A percentile compares a stretch with the other conserved stretches of the same genome.
Conservation (phyloP, 306 rosid genomes). For the Inga laurina region DNA sequence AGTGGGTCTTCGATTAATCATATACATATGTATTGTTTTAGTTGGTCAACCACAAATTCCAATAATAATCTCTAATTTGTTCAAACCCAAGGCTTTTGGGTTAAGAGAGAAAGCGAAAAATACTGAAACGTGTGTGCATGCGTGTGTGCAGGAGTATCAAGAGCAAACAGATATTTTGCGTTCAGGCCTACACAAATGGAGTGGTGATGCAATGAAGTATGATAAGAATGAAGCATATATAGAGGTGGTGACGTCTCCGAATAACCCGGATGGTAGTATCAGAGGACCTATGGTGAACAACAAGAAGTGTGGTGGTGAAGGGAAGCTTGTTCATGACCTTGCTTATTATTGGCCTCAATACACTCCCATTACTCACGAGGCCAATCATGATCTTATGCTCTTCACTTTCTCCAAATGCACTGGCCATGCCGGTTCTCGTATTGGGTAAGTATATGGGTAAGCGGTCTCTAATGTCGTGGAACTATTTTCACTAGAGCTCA, state of each 20-base stretch:
- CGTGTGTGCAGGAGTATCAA: conserved; percentile 51
- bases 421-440: conserved; percentile 91
- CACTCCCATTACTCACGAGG: conserved; percentile 60
- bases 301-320: conserved; percentile 28
- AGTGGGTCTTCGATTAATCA: no score
- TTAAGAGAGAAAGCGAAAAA: no score
- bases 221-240: no score
- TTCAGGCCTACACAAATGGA: conserved; percentile 68
- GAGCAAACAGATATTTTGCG: conserved; percentile 43
- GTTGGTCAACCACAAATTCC: no score
- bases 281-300: background rate
- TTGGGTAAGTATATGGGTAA: conserved; percentile 46
- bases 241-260: no score
- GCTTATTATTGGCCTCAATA: conserved; percentile 97
- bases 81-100: background rate
- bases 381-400: conserved; percentile 61
- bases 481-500: no score
- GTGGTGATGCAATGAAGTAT: conserved; percentile 57
- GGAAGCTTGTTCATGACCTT: conserved; percentile 59
- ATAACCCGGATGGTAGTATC: no score
- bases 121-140: no score
- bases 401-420: conserved; percentile 89
- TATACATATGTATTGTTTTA: no score
- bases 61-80: no score
- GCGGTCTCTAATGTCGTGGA: no score